Evolutionary conservation across 148 eudicot genomes (phyloP), one percentile per base, ranked within the genome.

Genomic region (Rhododendron williamsianum): DNA sequence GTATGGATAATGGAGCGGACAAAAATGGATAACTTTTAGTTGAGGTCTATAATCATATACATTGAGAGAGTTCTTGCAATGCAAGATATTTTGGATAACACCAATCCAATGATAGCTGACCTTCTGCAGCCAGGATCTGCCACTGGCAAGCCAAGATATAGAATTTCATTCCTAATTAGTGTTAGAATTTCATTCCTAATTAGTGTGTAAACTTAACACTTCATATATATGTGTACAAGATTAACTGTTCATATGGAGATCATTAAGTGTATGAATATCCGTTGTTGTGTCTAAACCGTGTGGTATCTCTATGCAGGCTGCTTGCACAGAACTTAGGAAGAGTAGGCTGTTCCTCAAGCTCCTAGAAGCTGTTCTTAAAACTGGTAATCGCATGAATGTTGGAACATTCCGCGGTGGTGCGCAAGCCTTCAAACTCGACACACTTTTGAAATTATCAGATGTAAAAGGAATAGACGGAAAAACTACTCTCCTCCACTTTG

Each of bases 341-440:
- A 93, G 93, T 83, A 89, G 97, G 71, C 92, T 94, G 74, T 94
- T 93, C 87, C 94, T 92, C 72, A 94, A 94, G 90, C 97, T 94
- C 86, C 90, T 94, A 58, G 97, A 94, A 87, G 97, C 97, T 81
- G 97, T 94, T 83, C 91, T 94, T 63, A 94, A 94, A 89, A 93
- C 97, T 4, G 95, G 97, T 54, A 94, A 94, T 78, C 95, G 97
- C 81, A 94, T 94, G 97, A 94, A 94, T 71, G 91, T 82, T 76
- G 97, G 97, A 82, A 93, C 97, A 79, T 92, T 90, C 82, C 94
- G 97, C 73, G 97, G 97, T 23, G 92, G 93, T 54, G 97, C 97
- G 51, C 93, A 91, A 71, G 97, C 97, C 63, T 93, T 94, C 88
- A 94, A 93, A 84, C 92, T 94, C 74, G 95, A 94, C 87, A 94